Conservation (phyloP, 345 rosid genomes). For the Anacardium occidentale region DNA sequence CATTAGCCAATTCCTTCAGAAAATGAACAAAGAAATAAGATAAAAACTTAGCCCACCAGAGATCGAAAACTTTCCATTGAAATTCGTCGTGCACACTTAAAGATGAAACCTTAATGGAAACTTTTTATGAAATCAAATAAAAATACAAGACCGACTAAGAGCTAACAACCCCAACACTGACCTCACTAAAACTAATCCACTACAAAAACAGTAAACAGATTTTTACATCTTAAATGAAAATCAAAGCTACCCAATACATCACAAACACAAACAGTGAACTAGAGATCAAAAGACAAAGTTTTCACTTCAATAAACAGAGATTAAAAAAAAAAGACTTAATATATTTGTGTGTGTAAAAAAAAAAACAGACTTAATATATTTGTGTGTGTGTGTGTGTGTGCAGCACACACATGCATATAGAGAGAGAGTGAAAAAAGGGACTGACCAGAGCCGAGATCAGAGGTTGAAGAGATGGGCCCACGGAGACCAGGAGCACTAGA, state of each 20-base stretch:
- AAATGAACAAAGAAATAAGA: background rate
- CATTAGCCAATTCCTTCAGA: constrained; percentile 11
- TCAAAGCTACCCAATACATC: constrained; percentile 15
- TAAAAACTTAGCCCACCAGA: background rate
- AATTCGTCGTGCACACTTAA: constrained; percentile 4
- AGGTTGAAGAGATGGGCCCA: constrained; percentile 65
- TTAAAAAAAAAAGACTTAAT: constrained; percentile 2
- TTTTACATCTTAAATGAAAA: constrained; percentile 16
- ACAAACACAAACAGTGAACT: background rate
- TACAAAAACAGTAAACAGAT: background rate
- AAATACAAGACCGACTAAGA: constrained; percentile 18
- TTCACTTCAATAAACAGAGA: background rate
- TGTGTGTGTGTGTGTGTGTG: too few species aligned
- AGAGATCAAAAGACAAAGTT: background rate
- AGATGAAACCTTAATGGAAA: background rate
- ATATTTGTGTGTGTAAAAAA: too few species aligned
- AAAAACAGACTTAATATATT: background rate
- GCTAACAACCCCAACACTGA: constrained; percentile 41
- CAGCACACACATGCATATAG: background rate
- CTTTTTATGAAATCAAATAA: constrained; percentile 9
- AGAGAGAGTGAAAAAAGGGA: constrained; percentile 8
- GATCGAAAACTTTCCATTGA: constrained; percentile 4
- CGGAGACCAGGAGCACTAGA: constrained; percentile 48
- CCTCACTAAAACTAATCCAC: constrained; percentile 37
- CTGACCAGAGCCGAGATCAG: constrained; percentile 82